phyloP scores from a whole-genome alignment of 1,139 yeast species.

The Suhomyces panamericanus region DNA sequence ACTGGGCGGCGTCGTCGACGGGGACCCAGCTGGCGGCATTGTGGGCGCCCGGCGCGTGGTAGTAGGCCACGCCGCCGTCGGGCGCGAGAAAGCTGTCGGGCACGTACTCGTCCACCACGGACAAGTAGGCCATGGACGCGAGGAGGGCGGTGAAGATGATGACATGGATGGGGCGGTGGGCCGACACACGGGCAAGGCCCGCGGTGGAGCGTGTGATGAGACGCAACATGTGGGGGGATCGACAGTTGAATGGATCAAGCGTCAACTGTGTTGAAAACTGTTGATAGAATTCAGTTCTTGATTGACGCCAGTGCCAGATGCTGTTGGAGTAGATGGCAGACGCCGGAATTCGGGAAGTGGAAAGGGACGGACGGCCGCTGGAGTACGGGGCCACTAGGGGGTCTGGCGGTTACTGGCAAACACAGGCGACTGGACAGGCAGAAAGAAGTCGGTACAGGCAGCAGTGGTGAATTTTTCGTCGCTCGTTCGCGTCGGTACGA shows the following conservation, averaged over 20 bases:
- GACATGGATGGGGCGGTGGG: conserved; percentile 87
- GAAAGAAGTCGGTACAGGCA: no score
- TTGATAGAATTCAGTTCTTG: no score
- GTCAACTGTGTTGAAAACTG: neutral
- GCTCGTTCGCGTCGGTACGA: conserved; percentile 5
- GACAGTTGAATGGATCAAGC: conserved; percentile 1
- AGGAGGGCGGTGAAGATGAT: conserved; percentile 70
- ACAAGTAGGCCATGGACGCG: conserved; percentile 80
- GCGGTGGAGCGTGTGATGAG: conserved; percentile 36
- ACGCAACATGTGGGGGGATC: conserved; percentile 24
- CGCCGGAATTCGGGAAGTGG: no score
- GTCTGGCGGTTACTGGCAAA: no score
- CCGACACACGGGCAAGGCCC: conserved; percentile 62
- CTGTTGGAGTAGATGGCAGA: no score
- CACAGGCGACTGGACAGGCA: no score
- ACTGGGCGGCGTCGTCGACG: conserved; percentile 26
- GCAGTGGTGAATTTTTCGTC: conserved; percentile 3
- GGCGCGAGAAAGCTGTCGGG: conserved; percentile 35
- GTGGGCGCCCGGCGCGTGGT: conserved; percentile 45
- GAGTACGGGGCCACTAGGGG: no score
- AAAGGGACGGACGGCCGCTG: no score
- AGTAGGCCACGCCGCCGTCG: conserved; percentile 33
- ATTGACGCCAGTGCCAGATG: neutral
- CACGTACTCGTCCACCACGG: conserved; percentile 78
- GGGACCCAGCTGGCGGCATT: conserved; percentile 46